Base-by-base conservation (phyloP, 768 basidiomycete genomes). In the Boletus edulis region DNA sequence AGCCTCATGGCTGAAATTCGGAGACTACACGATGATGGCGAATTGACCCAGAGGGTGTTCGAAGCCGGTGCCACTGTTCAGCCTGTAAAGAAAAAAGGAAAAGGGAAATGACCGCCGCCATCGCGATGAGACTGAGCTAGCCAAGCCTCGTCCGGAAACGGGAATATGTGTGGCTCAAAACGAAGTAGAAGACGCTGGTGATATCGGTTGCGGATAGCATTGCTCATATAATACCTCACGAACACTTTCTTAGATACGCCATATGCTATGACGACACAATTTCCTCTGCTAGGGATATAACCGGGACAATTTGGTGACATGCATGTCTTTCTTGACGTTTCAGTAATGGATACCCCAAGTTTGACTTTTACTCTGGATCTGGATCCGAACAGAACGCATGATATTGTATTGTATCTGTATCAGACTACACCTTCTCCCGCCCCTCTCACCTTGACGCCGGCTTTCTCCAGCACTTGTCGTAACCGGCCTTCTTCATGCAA, bases 41-140 rank as follows among this genome's bases (percentile, higher is more conserved):
- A 83, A 53, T 75, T 91, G 37, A 68, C 76, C 53, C 72, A 69
- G 39, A 72, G 80, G 56, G 71, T 86, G 41, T 65, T 71, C 12
- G 69, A 73, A n/a, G 81, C 86, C 0, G 89, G 89, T 49, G 84
- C 81, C 12, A 75, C 79, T 49, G 69, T 83, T 48, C 76, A 79
- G 58, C 78, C 79, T 43, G 73, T 71, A 35, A 84, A 79, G 75
- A 81, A 75, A 71, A 84, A 83, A 64, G 75, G 75, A 55, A 80
- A 76, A 57, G 55, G 56, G 4, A 59, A 17, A 51, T 46, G 45
- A 46, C 29, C 50, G 51, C 39, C 52, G 35, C 14, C 41, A 37
- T 27, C 46, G 37, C 55, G 41, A 50, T 39, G 31, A 55, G 55
- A 47, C 29, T 20, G 40, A 20, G n/a, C 51, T 1, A 37, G 9